These are phyloP conservation scores for Citrus australasica DNA, from an alignment of 345 rosid species.

Conservation along the genomic window DNA sequence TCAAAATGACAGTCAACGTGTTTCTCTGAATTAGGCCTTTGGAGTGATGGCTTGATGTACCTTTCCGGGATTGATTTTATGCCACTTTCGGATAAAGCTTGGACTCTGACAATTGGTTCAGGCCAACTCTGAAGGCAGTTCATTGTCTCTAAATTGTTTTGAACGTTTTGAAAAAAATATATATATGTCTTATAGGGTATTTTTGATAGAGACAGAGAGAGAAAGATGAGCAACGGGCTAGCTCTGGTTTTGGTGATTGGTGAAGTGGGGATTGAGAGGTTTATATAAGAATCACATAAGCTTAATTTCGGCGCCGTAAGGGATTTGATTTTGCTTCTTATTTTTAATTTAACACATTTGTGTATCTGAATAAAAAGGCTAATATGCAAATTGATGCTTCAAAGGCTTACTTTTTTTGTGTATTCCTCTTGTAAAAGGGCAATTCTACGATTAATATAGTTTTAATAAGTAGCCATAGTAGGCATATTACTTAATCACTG, in stretches of 20 bases:
- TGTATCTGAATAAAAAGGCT: too few relatives aligned
- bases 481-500: neutral
- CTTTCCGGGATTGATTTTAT: constrained; percentile 46
- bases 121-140: constrained; percentile 63
- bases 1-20: neutral
- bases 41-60: constrained; percentile 54
- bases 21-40: constrained; percentile 37
- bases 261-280: neutral
- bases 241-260: neutral
- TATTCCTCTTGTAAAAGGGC: neutral
- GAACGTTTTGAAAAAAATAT: too few relatives aligned
- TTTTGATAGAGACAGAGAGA: neutral
- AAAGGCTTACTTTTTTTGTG: neutral
- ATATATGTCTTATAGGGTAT: too few relatives aligned
- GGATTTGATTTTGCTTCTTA: constrained; percentile 6
- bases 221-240: neutral
- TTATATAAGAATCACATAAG: constrained; percentile 20
- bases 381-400: neutral
- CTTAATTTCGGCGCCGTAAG: constrained; percentile 30
- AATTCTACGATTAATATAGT: too few relatives aligned
- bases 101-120: constrained; percentile 87
- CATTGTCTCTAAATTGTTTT: constrained; percentile 13
- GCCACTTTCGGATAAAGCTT: constrained; percentile 70
- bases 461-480: too few relatives aligned
- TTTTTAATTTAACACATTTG: too few relatives aligned